Percentiles rank a stretch among this genome's conserved stretches.
Conservation (phyloP, 768 basidiomycete genomes). For the Tricholoma flavovirens region DNA sequence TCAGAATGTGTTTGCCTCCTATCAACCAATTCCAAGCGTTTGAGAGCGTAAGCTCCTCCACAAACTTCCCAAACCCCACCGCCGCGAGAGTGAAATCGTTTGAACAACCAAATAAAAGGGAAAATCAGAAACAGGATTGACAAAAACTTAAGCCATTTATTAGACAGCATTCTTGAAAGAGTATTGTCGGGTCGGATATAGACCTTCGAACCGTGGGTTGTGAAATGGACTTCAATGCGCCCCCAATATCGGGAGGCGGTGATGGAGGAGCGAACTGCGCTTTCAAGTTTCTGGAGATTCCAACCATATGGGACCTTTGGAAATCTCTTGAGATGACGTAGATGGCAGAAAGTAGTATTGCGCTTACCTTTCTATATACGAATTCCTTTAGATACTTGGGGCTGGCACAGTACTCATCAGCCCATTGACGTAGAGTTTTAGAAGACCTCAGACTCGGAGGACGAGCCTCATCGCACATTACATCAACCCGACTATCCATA, state of each 20-base stretch:
- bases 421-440: constrained; percentile 69
- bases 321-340: not conserved
- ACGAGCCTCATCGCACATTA: constrained; percentile 7
- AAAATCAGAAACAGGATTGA: constrained; percentile 66
- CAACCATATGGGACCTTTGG: constrained; percentile 40
- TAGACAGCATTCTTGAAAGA: constrained; percentile 63
- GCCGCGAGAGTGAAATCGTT: constrained; percentile 57
- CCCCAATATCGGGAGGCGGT: constrained; percentile 39
- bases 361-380: constrained; percentile 56
- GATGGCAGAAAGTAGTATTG: not conserved
- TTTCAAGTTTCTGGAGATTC: constrained; percentile 38
- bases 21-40: constrained; percentile 34
- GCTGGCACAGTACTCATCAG: constrained; percentile 75
- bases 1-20: constrained; percentile 4
- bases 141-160: constrained; percentile 65
- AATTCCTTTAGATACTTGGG: constrained; percentile 74
- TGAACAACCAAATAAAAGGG: constrained; percentile 79
- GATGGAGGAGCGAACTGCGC: constrained; percentile 37
- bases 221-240: constrained; percentile 44
- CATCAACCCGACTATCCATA: constrained; percentile 15
- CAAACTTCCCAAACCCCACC: constrained; percentile 75
- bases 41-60: constrained; percentile 72
- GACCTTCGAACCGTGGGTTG: constrained; percentile 40
- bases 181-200: constrained; percentile 62
- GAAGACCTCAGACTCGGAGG: constrained; percentile 47